Evolutionary conservation across 2,329 filamentous ascomycete species (phyloP), one percentile per base, ranked within the genome.

Genomic region (Coniochaeta sp.): DNA sequence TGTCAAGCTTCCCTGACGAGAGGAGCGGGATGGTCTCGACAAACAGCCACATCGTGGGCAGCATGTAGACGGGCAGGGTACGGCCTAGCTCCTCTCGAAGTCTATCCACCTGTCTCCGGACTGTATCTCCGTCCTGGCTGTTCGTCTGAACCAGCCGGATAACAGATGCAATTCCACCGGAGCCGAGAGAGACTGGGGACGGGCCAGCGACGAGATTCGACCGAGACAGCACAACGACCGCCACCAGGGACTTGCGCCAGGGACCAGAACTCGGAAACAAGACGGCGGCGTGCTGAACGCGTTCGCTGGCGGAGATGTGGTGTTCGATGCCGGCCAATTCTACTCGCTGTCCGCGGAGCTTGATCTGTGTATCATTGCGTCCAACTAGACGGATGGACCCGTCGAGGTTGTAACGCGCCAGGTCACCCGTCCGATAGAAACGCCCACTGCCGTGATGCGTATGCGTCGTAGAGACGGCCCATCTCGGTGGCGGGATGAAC

Each of bases 221-320:
- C 36, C 16, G 36, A 5, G 36, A 38, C 12, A 38, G 10, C 4
- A 75, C 40, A 10, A 44, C 17, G n/a, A 44, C 17, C 5, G 40
- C 40, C 40, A 44, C 40, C 17, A 44, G n/a, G 6, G 40, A 19
- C 40, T 44, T 44, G 17, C 19, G 40, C 40, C 50, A 26, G 5
- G 50, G 22, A 16, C 50, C 50, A 7, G 19, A 17, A 17, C 8
- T 8, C 50, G 24, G 22, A 22, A 30, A 28, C 22, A 54, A 7
- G 16, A 28, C 50, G 24, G 28, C 24, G 50, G 57, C 83, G 72
- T n/a, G 81, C 82, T 71, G 83, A 77, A 68, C 88, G 82, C 14
- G 84, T 83, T 62, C 80, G 86, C 28, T 82, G 79, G 69, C 69
- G 68, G n/a, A 14, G 32, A 36, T 24, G 26, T 58, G 57, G 16